A percentile compares a stretch with the other conserved stretches of the same genome.
phyloP scores from a whole-genome alignment of 139 green algal genomes.

The Chlamydomonas eustigma region DNA sequence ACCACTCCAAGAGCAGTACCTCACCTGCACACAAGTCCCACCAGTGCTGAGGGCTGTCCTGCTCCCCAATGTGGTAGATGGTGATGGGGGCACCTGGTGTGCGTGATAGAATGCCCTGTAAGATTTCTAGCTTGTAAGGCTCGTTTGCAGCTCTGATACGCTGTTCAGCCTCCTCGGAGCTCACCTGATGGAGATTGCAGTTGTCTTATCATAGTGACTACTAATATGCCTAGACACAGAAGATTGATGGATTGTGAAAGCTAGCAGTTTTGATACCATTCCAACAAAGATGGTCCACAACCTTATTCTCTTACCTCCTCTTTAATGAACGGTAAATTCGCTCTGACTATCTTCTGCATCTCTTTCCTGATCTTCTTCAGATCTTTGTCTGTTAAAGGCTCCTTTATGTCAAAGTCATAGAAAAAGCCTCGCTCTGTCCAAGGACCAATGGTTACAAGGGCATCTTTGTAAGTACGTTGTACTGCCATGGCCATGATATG shows the following conservation, averaged over 20 bases:
- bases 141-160: slow-evolving; percentile 82
- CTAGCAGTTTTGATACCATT: too few relatives aligned
- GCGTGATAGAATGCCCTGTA: slow-evolving; percentile 74
- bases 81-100: slow-evolving; percentile 85
- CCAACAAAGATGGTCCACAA: neutral
- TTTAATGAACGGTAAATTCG: slow-evolving; percentile 73
- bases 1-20: neutral
- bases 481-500: slow-evolving; percentile 99
- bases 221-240: too few relatives aligned
- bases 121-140: slow-evolving; percentile 97
- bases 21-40: slow-evolving; percentile 17
- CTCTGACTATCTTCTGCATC: slow-evolving; percentile 80
- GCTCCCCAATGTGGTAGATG: slow-evolving; percentile 94
- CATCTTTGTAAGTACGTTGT: slow-evolving; percentile 83
- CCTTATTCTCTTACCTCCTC: slow-evolving; percentile 65
- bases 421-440: slow-evolving; percentile 98
- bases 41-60: slow-evolving; percentile 54
- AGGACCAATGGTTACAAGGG: slow-evolving; percentile 91
- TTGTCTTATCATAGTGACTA: too few relatives aligned
- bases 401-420: slow-evolving; percentile 94
- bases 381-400: slow-evolving; percentile 80
- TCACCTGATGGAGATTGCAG: slow-evolving; percentile 48
- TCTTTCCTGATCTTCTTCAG: slow-evolving; percentile 94
- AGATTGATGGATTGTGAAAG: too few relatives aligned
- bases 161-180: slow-evolving; percentile 65